Evolutionary conservation across 2,329 filamentous ascomycete genomes (phyloP), one percentile per base, ranked within the genome.

Genomic region (Fusarium albosuccineum): DNA sequence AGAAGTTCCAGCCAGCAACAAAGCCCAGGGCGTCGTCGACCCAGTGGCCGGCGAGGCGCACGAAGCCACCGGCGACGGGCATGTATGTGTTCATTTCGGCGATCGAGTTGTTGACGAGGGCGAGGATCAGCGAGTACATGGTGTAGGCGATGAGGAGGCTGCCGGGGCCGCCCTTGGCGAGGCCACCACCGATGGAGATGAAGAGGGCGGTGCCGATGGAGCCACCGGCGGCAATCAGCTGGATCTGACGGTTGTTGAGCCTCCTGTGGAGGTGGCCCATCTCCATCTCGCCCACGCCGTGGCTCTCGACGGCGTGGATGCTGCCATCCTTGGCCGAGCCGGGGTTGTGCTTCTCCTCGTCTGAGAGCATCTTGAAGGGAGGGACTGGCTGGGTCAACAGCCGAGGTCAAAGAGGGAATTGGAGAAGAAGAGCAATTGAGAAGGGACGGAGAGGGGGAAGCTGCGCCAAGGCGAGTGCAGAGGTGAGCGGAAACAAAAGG

Each of bases 171-270:
- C 66, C 66, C 30, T 45, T 68, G 52, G 66, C 66, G 22, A 68
- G 66, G 48, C 65, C 66, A 5, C 66, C 66, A 56, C 66, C 66
- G 49, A 68, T 68, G 41, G 65, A 68, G 61, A 68, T 68, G 62
- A 68, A 68, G 34, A 68, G 66, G 46, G 66, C 66, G 11, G 66
- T 68, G 53, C 66, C 66, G 26, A 68, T 68, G 16, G 66, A 68
- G 14, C 66, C 66, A 56, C 66, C 66, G 1, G 66, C 66, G n/a
- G 66, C 66, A 37, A 68, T 68, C 48, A 86, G 72, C 66, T 68
- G 66, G 62, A 68, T 67, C 55, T 68, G 66, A 36, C 66, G 58
- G 53, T 68, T 68, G 36, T 60, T 60, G 27, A 68, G 66, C 26
- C 66, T 41, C 16, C 66, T 54, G 13, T 68, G 66, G 16, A 68